phyloP scores from a whole-genome alignment of 208 protist genomes.

The Perkinsela sp. region DNA sequence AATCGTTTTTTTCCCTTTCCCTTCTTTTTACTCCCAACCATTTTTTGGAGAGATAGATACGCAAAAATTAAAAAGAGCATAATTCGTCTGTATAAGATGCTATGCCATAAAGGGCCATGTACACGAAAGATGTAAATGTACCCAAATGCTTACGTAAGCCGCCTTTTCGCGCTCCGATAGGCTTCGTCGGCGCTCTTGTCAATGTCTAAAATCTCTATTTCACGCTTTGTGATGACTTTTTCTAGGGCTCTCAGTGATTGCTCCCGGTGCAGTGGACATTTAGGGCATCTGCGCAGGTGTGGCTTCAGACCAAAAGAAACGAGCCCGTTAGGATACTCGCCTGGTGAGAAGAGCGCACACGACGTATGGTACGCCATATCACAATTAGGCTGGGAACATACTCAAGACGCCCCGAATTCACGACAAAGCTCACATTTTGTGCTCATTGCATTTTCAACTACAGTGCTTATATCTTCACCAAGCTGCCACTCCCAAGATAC shows the following conservation, averaged over 20 bases:
- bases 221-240: neutral
- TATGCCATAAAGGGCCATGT: neutral
- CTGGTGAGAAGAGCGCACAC: neutral
- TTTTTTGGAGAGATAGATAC: constrained; percentile 6
- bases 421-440: neutral
- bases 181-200: neutral
- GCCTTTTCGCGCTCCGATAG: neutral
- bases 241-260: neutral
- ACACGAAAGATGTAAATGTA: neutral
- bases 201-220: neutral
- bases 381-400: neutral
- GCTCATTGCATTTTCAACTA: neutral
- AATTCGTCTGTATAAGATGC: neutral
- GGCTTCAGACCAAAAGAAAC: constrained; percentile 1
- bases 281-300: neutral
- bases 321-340: neutral
- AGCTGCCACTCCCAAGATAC: neutral
- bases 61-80: neutral
- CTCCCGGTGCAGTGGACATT: neutral
- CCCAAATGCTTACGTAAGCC: neutral
- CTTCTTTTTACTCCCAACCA: constrained; percentile 16
- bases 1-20: constrained; percentile 63
- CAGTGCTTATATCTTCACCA: neutral
- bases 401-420: neutral
- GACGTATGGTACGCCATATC: neutral